These are phyloP conservation scores for Pichia terricola DNA, from an alignment of 1,139 yeast genomes.

Conservation along the genomic window DNA sequence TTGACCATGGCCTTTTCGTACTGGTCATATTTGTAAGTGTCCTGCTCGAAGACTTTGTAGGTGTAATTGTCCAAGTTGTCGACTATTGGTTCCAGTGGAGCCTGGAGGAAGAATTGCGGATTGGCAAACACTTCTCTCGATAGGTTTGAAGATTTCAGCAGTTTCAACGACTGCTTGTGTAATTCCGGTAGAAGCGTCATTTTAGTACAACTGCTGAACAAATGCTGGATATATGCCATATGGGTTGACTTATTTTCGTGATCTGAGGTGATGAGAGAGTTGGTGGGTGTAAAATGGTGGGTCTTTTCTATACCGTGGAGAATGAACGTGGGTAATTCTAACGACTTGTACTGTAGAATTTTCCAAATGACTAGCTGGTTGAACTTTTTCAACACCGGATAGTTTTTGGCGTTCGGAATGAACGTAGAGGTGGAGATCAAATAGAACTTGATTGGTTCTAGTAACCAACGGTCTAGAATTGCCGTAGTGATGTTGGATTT, in stretches of 20 bases:
- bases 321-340: constrained; percentile 26
- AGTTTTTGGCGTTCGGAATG: constrained; percentile 45
- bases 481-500: constrained; percentile 35
- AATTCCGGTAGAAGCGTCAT: constrained; percentile 6
- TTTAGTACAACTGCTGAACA: constrained; percentile 12
- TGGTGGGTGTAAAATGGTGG: too few relatives aligned
- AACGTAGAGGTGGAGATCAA: constrained; percentile 45
- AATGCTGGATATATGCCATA: constrained; percentile 33
- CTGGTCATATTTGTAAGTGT: constrained; percentile 52
- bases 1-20: constrained; percentile 57
- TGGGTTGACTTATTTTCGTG: constrained; percentile 29
- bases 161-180: background rate
- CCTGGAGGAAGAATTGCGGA: constrained; percentile 17
- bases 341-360: constrained; percentile 24
- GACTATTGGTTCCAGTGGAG: constrained; percentile 66
- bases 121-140: background rate
- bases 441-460: constrained; percentile 54
- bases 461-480: constrained; percentile 48
- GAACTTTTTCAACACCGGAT: constrained; percentile 51
- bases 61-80: constrained; percentile 47
- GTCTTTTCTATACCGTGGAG: constrained; percentile 31
- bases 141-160: background rate
- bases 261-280: background rate
- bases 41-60: constrained; percentile 64
- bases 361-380: constrained; percentile 38